These are phyloP conservation scores for Leishmania guyanensis DNA, from an alignment of 208 protist genomes.

Conservation along the genomic window DNA sequence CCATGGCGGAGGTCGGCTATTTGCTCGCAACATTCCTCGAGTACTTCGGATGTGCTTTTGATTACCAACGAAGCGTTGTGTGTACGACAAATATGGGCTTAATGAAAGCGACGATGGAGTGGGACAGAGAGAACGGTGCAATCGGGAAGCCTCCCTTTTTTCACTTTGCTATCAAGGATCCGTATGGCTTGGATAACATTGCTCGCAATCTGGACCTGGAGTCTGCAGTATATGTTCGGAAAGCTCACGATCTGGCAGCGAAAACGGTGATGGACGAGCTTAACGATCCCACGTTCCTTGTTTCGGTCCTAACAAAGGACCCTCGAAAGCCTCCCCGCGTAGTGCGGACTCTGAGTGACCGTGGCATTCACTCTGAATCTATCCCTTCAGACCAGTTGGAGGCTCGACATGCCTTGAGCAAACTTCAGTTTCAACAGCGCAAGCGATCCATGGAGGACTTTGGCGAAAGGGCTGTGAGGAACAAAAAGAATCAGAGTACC, in stretches of 20 bases:
- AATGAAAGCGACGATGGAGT: slow-evolving; percentile 75
- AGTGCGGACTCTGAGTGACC: slow-evolving; percentile 53
- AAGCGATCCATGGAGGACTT: slow-evolving; percentile 70
- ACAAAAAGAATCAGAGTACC: slow-evolving; percentile 68
- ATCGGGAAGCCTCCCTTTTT: slow-evolving; percentile 77
- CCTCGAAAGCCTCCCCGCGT: slow-evolving; percentile 47
- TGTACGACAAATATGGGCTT: slow-evolving; percentile 80
- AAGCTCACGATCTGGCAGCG: slow-evolving; percentile 53
- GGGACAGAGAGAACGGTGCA: slow-evolving; percentile 50
- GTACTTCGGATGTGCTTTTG: slow-evolving; percentile 82
- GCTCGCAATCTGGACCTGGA: slow-evolving; percentile 79
- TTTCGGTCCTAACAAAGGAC: slow-evolving; percentile 52
- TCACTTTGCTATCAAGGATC: slow-evolving; percentile 89
- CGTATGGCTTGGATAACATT: slow-evolving; percentile 89
- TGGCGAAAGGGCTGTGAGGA: slow-evolving; percentile 52
- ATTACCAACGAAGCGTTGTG: slow-evolving; percentile 80
- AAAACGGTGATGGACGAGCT: slow-evolving; percentile 43
- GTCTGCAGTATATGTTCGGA: slow-evolving; percentile 56
- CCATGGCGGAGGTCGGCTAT: slow-evolving; percentile 74
- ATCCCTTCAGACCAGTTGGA: slow-evolving; percentile 75
- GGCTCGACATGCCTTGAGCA: slow-evolving; percentile 73
- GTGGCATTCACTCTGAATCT: slow-evolving; percentile 67
- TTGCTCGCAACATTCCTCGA: slow-evolving; percentile 83
- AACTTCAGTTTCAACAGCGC: slow-evolving; percentile 79
- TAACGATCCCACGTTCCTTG: slow-evolving; percentile 45